A percentile compares a stretch with the other conserved stretches of the same genome.
Conservation (phyloP, 1,284 basidiomycete genomes). For the Melampsora larici-populina region DNA sequence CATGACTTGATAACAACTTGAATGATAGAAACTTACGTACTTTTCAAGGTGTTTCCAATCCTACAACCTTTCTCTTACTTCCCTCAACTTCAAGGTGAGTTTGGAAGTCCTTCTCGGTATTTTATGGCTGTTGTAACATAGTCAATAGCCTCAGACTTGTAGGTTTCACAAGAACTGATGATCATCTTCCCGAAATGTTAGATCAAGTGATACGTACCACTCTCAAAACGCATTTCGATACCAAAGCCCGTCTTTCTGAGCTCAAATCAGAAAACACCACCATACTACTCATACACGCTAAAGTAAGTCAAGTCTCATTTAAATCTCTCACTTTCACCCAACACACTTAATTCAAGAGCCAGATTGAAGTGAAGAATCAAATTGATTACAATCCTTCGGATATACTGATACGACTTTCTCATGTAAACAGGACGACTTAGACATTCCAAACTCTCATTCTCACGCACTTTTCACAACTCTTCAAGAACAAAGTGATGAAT, state of each 20-base stretch:
- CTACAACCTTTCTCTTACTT: conserved; percentile 26
- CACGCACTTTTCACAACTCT: conserved; percentile 15
- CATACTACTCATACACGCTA: conserved; percentile 32
- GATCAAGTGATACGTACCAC: conserved; percentile 20
- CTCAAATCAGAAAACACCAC: conserved; percentile 9
- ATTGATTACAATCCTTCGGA: background rate
- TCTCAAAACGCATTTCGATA: conserved; percentile 30
- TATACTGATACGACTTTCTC: background rate
- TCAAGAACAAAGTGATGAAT: conserved; percentile 9
- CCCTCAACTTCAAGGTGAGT: conserved; percentile 27
- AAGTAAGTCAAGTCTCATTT: conserved; percentile 3
- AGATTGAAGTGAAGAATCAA: background rate
- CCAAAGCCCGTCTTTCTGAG: conserved; percentile 12
- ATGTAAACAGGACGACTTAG: conserved; percentile 24
- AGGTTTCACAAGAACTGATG: no score
- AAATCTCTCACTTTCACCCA: no score
- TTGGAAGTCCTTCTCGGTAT: background rate
- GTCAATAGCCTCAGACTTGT: no score
- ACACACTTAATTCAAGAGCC: background rate
- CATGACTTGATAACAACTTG: background rate
- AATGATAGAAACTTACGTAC: conserved; percentile 29
- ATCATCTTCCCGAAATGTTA: background rate
- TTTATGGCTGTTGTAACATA: background rate
- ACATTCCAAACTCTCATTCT: conserved; percentile 27
- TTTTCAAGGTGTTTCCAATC: conserved; percentile 37